Base-by-base conservation (phyloP, 177 flowering plant species). In the Vitis hybrid region DNA sequence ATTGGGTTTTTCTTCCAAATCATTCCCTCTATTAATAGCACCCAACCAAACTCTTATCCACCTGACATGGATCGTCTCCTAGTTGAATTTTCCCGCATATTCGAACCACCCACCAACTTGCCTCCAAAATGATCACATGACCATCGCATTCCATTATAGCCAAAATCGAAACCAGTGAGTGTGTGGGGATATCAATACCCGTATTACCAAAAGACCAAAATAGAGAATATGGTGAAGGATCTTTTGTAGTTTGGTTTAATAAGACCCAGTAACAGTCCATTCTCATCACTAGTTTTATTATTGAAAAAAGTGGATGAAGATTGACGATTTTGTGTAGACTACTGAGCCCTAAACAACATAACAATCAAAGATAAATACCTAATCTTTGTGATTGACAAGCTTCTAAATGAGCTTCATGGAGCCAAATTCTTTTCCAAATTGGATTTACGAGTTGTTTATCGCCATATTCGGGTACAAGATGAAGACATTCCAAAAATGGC, bases 51-150 rank as follows among this genome's bases (percentile, higher is more conserved):
- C 24, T 3, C 13, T 1, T 38, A 61, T 4, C 33, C 56, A 10
- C 31, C 72, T 3, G n/a, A 69, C 13, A 11, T 69, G 19, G 5
- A 10, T n/a, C 57, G 1, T 13, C 58, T 69, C 10, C 50, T 70
- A 13, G 4, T 17, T 11, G 28, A 62, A n/a, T 62, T 52, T 61
- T 22, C 24, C 24, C n/a, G 11, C 0, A 52, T 70, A 8, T 70
- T 70, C 6, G 13, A 28, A 9, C 1, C 50, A 24, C 68, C 55
- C 0, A 56, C 33, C 1, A 38, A 17, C 18, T 15, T 64, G 2
- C 73, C 73, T 33, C 68, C 73, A 54, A 17, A 11, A 8, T 3
- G 24, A 22, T 18, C 73, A 54, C 62, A 55, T 44, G 73, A 71
- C 18, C 55, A 71, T 33, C 20, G 2, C 10, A 71, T 71, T 22